phyloP scores from a whole-genome alignment of 306 rosid species.

The Corylus americana region DNA sequence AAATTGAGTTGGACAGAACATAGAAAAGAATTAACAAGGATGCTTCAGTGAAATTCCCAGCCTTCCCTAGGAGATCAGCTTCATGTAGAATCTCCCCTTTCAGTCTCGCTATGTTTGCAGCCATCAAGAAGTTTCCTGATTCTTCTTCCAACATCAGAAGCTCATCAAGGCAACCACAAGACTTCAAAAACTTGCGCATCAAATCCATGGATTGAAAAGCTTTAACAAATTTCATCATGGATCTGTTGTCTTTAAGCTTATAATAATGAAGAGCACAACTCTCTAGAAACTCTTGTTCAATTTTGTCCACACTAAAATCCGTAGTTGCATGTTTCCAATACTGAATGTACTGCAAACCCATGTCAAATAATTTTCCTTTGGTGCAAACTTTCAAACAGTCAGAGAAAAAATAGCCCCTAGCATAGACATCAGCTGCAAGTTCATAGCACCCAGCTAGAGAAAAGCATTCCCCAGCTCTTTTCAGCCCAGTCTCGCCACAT shows the following conservation, averaged over 20 bases:
- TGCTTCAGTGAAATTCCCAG: conserved; percentile 51
- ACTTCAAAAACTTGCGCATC: conserved; percentile 57
- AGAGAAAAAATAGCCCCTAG: conserved; percentile 49
- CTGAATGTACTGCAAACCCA: conserved; percentile 55
- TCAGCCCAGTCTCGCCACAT: conserved; percentile 50
- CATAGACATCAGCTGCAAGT: conserved; percentile 61
- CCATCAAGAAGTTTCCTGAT: conserved; percentile 61
- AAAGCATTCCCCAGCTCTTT: conserved; percentile 73
- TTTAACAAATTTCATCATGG: conserved; percentile 74
- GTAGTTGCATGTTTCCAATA: conserved; percentile 50
- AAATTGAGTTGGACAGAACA: conserved; percentile 60
- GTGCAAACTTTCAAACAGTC: conserved; percentile 61
- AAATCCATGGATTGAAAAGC: conserved; percentile 54
- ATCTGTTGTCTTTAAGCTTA: conserved; percentile 39
- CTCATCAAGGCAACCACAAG: conserved; percentile 49
- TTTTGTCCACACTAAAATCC: conserved; percentile 28
- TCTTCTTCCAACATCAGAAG: conserved; percentile 70
- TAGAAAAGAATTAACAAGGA: conserved; percentile 39
- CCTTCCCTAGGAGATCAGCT: conserved; percentile 60
- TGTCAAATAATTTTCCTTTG: conserved; percentile 52
- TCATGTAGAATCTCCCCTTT: conserved; percentile 46
- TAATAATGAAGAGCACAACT: conserved; percentile 59
- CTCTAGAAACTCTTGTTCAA: conserved; percentile 61
- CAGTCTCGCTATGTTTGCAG: conserved; percentile 52
- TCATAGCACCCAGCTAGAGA: conserved; percentile 47